These are phyloP conservation scores for Chaetomium strumarium DNA, from an alignment of 2,329 filamentous ascomycete genomes.

Conservation along the genomic window DNA sequence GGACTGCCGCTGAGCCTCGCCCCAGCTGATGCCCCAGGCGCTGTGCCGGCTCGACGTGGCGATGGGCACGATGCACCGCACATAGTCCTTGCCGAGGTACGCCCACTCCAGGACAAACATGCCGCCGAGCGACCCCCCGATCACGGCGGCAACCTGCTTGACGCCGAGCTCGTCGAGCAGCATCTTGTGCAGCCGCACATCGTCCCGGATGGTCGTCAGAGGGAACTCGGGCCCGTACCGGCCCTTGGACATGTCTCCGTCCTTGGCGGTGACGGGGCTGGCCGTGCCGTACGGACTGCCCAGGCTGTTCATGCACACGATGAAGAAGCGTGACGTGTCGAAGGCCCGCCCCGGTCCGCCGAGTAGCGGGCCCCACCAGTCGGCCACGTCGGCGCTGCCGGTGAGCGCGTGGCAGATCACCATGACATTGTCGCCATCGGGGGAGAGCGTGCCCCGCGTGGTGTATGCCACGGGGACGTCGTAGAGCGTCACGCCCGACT, in stretches of 20 bases:
- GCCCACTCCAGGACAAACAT: conserved; percentile 92
- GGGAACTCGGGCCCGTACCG: conserved; percentile 95
- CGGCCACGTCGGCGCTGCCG: conserved; percentile 75
- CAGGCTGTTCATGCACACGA: conserved; percentile 79
- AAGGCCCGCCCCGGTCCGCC: conserved; percentile 74
- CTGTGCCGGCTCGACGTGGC: conserved; percentile 80
- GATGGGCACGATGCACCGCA: conserved; percentile 73
- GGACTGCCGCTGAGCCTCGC: conserved; percentile 80
- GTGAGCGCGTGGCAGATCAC: conserved; percentile 80
- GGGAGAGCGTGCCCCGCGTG: conserved; percentile 55
- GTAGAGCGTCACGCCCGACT: conserved; percentile 77
- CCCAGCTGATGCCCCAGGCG: conserved; percentile 89
- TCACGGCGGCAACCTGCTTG: conserved; percentile 67
- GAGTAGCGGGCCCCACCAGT: conserved; percentile 84
- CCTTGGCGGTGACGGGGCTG: conserved; percentile 83
- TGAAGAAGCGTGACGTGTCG: conserved; percentile 76
- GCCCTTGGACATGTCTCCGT: conserved; percentile 67
- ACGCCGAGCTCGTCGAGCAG: conserved; percentile 77
- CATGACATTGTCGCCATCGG: conserved; percentile 60
- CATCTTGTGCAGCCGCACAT: conserved; percentile 81
- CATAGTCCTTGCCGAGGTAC: conserved; percentile 83
- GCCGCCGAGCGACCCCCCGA: conserved; percentile 80
- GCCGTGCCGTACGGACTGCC: conserved; percentile 82
- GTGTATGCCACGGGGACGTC: conserved; percentile 71
- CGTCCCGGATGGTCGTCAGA: conserved; percentile 88